Evolutionary conservation across 2,329 filamentous ascomycete genomes (phyloP), one percentile per base, ranked within the genome.

Genomic region (Monosporascus sp.): DNA sequence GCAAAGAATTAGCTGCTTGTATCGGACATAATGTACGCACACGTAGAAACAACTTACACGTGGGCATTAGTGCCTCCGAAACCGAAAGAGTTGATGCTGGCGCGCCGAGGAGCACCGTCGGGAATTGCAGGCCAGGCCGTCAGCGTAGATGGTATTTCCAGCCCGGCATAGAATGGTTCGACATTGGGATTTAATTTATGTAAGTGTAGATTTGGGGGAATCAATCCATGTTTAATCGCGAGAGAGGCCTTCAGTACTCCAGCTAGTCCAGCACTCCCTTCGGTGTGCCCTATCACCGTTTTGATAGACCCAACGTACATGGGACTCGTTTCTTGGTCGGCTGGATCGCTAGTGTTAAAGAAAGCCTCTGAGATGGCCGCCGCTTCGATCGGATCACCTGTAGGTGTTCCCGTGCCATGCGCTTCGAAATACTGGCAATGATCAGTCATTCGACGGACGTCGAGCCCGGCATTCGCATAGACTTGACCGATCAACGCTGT

Each of bases 171-270:
- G 22, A 61, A 67, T 0, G 66, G 65, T 3, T 54, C 48, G 5
- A 72, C 45, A 0, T 43, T 41, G 0, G 65, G 65, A 51, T 66
- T 72, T 1, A 69, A 50, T 3, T 44, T 50, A 2, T 67, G 55
- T 50, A 73, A 66, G 3, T 54, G 58, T 5, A 68, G 50, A 20
- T 71, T 73, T 1, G 68, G 67, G 0, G 69, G 60, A 7, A 68
- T 56, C 7, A n/a, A 17, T 14, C 14, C 11, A n/a, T 43, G 11
- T 8, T 43, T 17, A 8, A 43, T 14, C 2, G 39, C 39, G 15
- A 43, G 39, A 8, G 39, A 17, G 7, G 39, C 18, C 39, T 17
- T 20, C 14, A 43, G 15, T 8, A 43, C n/a, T 17, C 14, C 18
- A 14, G 39, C 39, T 14, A 43, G 7, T 8, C 39, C 39, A 17